A percentile compares a stretch with the other conserved stretches of the same genome.
phyloP scores from a whole-genome alignment of 2,329 filamentous ascomycete species.

The Pseudopyricularia cyperi region DNA sequence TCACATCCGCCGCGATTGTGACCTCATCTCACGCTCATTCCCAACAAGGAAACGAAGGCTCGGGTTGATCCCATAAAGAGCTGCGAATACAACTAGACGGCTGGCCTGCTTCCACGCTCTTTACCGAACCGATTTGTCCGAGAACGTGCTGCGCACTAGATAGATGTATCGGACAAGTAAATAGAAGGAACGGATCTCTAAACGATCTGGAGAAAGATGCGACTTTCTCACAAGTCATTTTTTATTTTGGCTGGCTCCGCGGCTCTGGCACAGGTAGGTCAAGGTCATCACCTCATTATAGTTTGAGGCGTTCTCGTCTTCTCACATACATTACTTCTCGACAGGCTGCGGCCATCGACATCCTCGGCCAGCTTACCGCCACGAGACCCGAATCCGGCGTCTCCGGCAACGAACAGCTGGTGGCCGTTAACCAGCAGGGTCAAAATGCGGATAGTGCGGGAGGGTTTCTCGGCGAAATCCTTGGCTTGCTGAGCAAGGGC shows the following conservation, averaged over 20 bases:
- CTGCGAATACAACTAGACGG: background rate
- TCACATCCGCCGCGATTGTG: background rate
- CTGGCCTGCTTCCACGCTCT: conserved; percentile 2
- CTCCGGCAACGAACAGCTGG: background rate
- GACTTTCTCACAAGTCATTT: background rate
- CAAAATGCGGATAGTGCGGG: background rate
- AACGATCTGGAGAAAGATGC: background rate
- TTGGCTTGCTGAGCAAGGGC: background rate
- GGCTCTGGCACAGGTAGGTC: background rate
- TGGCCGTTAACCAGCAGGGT: background rate
- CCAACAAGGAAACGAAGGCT: background rate
- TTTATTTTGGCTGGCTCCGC: conserved; percentile 1
- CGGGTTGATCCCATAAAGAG: conserved; percentile 2
- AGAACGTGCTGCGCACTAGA: conserved; percentile 1
- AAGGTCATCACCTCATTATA: background rate
- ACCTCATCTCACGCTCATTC: background rate
- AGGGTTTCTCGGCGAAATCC: background rate
- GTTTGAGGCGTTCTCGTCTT: background rate
- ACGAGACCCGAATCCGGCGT: background rate
- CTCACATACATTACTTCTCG: background rate
- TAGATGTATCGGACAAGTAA: background rate
- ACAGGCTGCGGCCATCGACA: conserved; percentile 2
- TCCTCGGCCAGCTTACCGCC: background rate
- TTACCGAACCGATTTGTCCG: background rate
- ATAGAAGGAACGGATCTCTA: background rate